Evolutionary conservation across 1,139 yeast species (phyloP).

Genomic region (Protomyces gravidus): DNA sequence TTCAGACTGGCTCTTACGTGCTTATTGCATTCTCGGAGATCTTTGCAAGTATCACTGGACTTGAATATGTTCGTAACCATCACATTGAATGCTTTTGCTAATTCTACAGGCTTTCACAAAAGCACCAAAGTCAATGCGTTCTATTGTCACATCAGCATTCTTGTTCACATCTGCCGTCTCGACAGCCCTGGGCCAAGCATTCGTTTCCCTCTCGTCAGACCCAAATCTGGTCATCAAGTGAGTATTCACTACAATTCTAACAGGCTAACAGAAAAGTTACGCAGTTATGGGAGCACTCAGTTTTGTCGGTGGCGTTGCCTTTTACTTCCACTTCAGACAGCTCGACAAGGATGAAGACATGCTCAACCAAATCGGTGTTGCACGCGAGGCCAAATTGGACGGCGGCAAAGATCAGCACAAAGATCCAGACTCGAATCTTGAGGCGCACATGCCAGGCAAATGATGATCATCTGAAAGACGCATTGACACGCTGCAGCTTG

Average conservation of each 20-base stretch:
- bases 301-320: conserved; percentile 55
- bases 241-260: neutral
- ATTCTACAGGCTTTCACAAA: conserved; percentile 68
- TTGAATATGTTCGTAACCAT: conserved; percentile 43
- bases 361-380: conserved; percentile 43
- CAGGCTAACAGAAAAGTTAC: conserved; percentile 39
- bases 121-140: conserved; percentile 63
- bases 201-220: conserved; percentile 60
- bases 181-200: conserved; percentile 67
- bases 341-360: conserved; percentile 59
- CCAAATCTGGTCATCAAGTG: conserved; percentile 63
- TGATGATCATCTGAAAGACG: no score
- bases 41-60: conserved; percentile 52
- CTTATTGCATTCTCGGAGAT: conserved; percentile 62
- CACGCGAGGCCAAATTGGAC: conserved; percentile 16
- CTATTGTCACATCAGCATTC: conserved; percentile 61
- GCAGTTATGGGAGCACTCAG: conserved; percentile 59
- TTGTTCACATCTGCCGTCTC: conserved; percentile 63
- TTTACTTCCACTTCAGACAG: conserved; percentile 59
- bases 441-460: no score
- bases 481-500: no score
- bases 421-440: neutral
- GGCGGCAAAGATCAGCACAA: conserved; percentile 15
- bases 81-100: no score
- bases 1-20: conserved; percentile 60